Base-by-base conservation (phyloP, 352 stramenopile genomes). In the Thraustochytrium striatum region DNA sequence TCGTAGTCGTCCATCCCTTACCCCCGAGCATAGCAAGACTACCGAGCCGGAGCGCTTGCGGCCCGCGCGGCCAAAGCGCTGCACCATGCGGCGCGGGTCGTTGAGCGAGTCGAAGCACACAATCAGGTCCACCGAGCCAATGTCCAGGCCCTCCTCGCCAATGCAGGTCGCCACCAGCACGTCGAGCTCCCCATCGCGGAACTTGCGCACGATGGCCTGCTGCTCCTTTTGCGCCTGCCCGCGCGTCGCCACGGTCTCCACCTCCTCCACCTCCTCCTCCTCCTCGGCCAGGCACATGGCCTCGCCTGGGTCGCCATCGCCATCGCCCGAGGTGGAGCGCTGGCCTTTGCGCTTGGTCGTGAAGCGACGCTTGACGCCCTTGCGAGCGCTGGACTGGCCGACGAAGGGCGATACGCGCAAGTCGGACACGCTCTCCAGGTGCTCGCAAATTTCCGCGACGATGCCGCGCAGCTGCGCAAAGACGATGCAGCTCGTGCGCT, bases 401-500 rank as follows among this genome's bases (percentile, higher is more conserved):
- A 98, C 90, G 83, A 98, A 98, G 47, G 90, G 87, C 95, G 82
- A 36, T 87, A 88, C 59, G 30, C 57, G 61, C n/a, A 85, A 30
- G 16, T 68, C 30, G 9, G 44, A 61, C 25, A 47, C 25, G 7
- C 36, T 28, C 11, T 65, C 30, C 9, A 86, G 47, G 35, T 70
- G 58, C 36, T 81, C 57, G 5, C 97, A 90, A 73, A 99, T 98
- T 81, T 98, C 94, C 3, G 84, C 86, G 0, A 99, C 95, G 70
- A 90, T 97, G 50, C 91, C 90, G 75, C 97, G 89, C 82, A 93
- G 97, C 79, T 99, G 92, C 5, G 94, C 97, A 84, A 99, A 99
- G 2, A 99, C 93, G 72, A 99, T 99, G 2, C 91, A 95, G 11
- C 94, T 86, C 3, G 95, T 98, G 43, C 86, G 61, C 50, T 69